Percentiles rank a stretch among this genome's conserved stretches.
These are phyloP conservation scores for Cladosporium velox DNA, from an alignment of 2,329 filamentous ascomycete genomes.

Conservation along the genomic window DNA sequence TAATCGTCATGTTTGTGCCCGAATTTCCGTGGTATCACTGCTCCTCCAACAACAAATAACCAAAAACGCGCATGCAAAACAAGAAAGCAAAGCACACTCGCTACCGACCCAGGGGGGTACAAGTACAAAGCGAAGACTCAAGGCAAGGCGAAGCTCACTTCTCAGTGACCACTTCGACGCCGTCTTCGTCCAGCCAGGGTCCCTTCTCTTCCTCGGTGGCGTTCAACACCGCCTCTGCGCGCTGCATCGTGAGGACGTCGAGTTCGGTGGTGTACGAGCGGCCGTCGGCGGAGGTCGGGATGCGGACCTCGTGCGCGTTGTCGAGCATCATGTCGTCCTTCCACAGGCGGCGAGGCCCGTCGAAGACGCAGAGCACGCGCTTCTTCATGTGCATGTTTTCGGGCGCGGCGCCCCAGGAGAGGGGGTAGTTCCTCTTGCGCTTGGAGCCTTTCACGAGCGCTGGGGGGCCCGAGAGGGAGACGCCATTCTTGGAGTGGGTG, in stretches of 20 bases:
- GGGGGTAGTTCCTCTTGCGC: conserved; percentile 89
- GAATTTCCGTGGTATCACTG: conserved; percentile 9
- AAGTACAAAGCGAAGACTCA: not conserved
- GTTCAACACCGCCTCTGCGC: conserved; percentile 79
- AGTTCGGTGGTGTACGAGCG: conserved; percentile 88
- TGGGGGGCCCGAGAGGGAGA: conserved; percentile 54
- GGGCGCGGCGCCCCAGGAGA: conserved; percentile 88
- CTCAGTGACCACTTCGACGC: not conserved
- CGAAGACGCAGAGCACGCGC: conserved; percentile 89
- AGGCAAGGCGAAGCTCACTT: not conserved
- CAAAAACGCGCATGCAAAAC: not conserved
- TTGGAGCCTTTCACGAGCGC: conserved; percentile 62
- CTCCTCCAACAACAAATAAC: not conserved
- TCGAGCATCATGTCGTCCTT: conserved; percentile 99
- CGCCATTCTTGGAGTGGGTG: conserved; percentile 76
- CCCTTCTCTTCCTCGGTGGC: conserved; percentile 87
- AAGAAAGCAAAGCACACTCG: not conserved
- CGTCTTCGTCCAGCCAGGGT: conserved; percentile 73
- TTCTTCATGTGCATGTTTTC: conserved; percentile 99
- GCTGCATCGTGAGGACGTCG: conserved; percentile 84
- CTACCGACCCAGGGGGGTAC: not conserved
- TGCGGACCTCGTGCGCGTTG: conserved; percentile 88
- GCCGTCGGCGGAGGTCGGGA: conserved; percentile 65
- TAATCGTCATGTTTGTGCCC: not conserved
- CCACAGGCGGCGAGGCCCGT: conserved; percentile 82